Evolutionary conservation across 1,139 yeast genomes (phyloP).

Genomic region (Arxiozyma heterogenica): DNA sequence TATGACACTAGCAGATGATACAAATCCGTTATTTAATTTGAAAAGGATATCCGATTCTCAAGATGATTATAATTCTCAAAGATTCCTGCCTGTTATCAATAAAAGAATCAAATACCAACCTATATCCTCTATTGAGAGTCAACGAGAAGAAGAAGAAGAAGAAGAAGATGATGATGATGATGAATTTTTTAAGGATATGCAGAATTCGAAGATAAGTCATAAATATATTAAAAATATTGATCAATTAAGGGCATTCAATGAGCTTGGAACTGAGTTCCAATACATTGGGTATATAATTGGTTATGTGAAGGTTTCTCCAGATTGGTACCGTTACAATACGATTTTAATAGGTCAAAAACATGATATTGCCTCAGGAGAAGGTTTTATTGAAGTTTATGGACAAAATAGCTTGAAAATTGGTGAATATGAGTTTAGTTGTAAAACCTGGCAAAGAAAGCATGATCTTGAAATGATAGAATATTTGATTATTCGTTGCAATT

Average conservation of each 20-base stretch:
- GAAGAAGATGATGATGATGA: not conserved
- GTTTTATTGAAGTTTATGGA: constrained; percentile 1
- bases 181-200: too few species aligned
- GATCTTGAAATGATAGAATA: not conserved
- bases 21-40: not conserved
- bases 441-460: not conserved
- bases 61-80: constrained; percentile 20
- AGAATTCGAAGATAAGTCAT: too few species aligned
- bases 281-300: not conserved
- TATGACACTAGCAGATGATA: not conserved
- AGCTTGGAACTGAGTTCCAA: not conserved
- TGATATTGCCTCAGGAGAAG: not conserved
- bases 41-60: constrained; percentile 9
- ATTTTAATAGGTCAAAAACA: not conserved
- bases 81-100: not conserved
- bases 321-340: not conserved
- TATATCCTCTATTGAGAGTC: too few species aligned
- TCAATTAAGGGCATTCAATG: not conserved
- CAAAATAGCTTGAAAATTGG: not conserved
- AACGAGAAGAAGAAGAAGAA: not conserved
- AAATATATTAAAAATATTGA: not conserved
- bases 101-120: not conserved
- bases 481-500: not conserved
- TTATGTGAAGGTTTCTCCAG: not conserved
- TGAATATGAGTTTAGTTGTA: not conserved